These are phyloP conservation scores for Rhodosporidiobolus odoratus DNA, from an alignment of 768 basidiomycete species.

Conservation along the genomic window DNA sequence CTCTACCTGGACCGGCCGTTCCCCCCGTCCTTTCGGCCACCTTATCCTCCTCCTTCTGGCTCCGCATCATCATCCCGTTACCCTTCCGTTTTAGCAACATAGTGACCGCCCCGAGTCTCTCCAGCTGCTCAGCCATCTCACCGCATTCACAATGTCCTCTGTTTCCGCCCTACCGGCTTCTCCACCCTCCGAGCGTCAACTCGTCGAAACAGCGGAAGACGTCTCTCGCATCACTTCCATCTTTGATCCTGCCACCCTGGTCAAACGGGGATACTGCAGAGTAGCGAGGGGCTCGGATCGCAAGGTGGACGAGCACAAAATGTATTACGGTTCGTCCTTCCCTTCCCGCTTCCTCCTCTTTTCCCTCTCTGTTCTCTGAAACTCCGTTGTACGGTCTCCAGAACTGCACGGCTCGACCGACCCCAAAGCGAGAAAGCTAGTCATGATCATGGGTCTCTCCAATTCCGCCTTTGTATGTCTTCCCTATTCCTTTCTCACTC, in stretches of 20 bases:
- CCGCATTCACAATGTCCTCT: too few relatives aligned
- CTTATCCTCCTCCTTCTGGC: too few relatives aligned
- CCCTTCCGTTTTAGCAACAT: too few relatives aligned
- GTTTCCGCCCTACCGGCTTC: too few relatives aligned
- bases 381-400: not conserved
- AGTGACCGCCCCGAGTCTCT: too few relatives aligned
- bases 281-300: constrained; percentile 2
- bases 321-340: constrained; percentile 24
- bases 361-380: not conserved
- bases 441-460: not conserved
- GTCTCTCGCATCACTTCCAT: not conserved
- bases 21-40: too few relatives aligned
- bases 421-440: not conserved
- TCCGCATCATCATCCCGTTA: too few relatives aligned
- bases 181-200: not conserved
- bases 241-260: constrained; percentile 5
- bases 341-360: not conserved
- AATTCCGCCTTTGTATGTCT: not conserved
- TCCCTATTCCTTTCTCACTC: not conserved
- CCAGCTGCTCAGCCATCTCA: too few relatives aligned
- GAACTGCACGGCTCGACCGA: not conserved
- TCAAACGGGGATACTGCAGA: constrained; percentile 13
- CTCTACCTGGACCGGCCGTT: too few relatives aligned
- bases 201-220: not conserved
- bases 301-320: not conserved